Evolutionary conservation across 176 grass and related monocot species (phyloP), one percentile per base, ranked within the genome.

Genomic region (Luzula sylvatica): DNA sequence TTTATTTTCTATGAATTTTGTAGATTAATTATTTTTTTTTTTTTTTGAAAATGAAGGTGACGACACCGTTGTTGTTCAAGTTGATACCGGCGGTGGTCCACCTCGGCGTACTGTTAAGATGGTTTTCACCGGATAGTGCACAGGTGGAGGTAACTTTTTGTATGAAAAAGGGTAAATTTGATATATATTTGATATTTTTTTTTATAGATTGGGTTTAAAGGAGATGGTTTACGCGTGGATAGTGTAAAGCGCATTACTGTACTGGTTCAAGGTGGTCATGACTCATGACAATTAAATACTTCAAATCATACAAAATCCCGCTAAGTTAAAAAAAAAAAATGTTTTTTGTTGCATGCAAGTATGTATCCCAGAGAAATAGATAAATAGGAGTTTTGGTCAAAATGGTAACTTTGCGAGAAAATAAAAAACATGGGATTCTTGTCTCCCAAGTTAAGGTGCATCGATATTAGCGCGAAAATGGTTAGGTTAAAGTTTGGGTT

Each of bases 11-110:
- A 35, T 4, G 30, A 9, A 7, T 35, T 7, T 35, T 35, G 9
- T 35, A 35, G 22, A 40, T 12, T 38, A 2, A 9, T 40, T 75
- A 50, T 38, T 42, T 61, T 26, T 28, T 49, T 52, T 23, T 17
- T 21, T 8, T 47, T 17, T 28, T 24, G 26, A 64, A 29, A 22
- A 45, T 55, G 54, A 74, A 98, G 93, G 93, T 98, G 55, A 98
- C 93, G 39, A 98, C 93, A 65, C 93, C 86, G 46, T 64, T 98
- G 56, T 72, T 98, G 38, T 98, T 92, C 68, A 98, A 98, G 82
- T 78, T 98, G 72, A 98, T 98, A 45, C 93, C 93, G 17, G 81
- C 93, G 19, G 82, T 98, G 41, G 74, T 92, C 26, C 93, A 92
- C 53, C 93, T 98, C 12, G 93, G 93, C 55, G 86, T 98, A 50